Evolutionary conservation across 2,329 filamentous ascomycete species (phyloP).

Genomic region (Septoria linicola): DNA sequence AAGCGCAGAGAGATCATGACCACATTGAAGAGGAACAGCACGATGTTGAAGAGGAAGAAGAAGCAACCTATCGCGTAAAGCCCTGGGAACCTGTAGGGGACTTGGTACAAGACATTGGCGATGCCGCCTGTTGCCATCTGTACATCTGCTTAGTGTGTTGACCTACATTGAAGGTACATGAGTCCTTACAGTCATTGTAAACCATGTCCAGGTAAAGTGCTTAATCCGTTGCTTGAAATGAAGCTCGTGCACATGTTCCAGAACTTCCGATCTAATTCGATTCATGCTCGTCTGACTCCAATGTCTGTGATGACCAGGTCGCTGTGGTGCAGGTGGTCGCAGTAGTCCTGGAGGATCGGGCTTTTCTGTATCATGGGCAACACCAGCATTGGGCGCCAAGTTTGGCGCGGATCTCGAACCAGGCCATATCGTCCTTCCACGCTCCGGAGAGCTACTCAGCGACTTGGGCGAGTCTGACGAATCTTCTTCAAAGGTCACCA

Average conservation of each 20-base stretch:
- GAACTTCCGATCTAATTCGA: constrained; percentile 4
- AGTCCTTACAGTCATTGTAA: constrained; percentile 56
- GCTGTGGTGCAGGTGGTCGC: background rate
- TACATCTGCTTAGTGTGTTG: constrained; percentile 46
- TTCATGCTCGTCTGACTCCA: constrained; percentile 19
- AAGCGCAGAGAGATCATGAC: constrained; percentile 67
- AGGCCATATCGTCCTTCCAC: background rate
- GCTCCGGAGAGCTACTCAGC: constrained; percentile 1
- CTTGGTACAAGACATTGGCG: constrained; percentile 58
- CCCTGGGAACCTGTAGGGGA: constrained; percentile 46
- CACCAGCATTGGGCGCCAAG: background rate
- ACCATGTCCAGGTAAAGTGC: constrained; percentile 76
- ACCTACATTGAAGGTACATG: background rate
- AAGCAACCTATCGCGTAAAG: constrained; percentile 50
- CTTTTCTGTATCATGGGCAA: background rate
- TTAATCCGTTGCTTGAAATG: constrained; percentile 56
- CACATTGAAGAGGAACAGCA: constrained; percentile 70
- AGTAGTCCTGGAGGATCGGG: background rate
- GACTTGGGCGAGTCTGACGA: background rate
- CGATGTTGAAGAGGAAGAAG: constrained; percentile 51
- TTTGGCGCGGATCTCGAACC: background rate
- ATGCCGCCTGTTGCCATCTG: constrained; percentile 56
- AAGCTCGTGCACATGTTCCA: constrained; percentile 36
- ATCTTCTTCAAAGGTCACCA: constrained; percentile 5
- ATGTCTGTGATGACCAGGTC: constrained; percentile 4